Evolutionary conservation across 2,329 filamentous ascomycete species (phyloP), one percentile per base, ranked within the genome.

Genomic region (Neofusicoccum cordaticola): DNA sequence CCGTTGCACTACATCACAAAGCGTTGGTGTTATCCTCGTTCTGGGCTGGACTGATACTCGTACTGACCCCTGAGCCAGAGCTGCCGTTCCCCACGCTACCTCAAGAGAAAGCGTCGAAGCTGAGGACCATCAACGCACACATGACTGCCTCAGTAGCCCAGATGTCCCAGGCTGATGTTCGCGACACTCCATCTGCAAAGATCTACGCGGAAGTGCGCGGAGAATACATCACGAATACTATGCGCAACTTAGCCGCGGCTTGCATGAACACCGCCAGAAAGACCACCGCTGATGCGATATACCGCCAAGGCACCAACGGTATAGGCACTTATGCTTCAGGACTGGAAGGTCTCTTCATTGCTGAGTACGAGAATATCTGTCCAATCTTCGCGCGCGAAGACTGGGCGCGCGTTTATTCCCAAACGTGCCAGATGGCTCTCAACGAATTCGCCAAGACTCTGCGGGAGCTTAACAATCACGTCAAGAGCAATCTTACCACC

Each of bases 1-100:
- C 93, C 95, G 7, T 81, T 99, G 50, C 91, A 97, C 77, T 97
- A 90, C 73, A 89, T 97, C 71, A 97, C 93, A 17, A 98, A 98
- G 78, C 87, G 92, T 81, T 85, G 83, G 74, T 57, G 31, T 37
- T 37, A 41, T 12, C 19, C 19, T 31, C 42, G 11, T 37, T 15
- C 15, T 22, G 19, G 19, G 13, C 5, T n/a, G 39, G 34, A n/a
- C 42, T 50, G 63, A 7, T 41, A 61, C 37, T 62, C 4, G 17
- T 45, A 35, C 62, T 57, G 17, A 61, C 44, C 31, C 67, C 63
- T 22, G 48, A 6, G 61, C 35, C 66, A 86, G 84, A 86, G 57
- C 81, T 86, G 13, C 87, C 90, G 0, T 99, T 98, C 71, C 95
- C 95, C 8, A 83, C 89, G 9, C 84, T 98, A 34, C 84, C 90